Conservation (phyloP, 2,329 filamentous ascomycete species). For the Ophiobolus disseminans region DNA sequence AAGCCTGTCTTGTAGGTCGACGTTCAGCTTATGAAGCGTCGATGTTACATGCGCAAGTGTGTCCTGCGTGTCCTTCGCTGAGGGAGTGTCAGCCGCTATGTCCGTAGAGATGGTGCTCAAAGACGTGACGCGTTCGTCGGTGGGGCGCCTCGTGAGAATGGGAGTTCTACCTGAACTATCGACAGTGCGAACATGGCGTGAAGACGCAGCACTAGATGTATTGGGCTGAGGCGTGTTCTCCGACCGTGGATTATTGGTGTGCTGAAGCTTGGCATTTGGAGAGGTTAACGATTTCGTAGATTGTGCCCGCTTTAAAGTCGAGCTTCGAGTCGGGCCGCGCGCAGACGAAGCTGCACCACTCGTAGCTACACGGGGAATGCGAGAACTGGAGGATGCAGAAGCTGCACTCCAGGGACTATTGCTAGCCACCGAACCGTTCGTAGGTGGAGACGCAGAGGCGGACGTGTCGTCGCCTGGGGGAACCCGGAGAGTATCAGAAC, state of each 20-base stretch:
- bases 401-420: not conserved
- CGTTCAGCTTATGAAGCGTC: not conserved
- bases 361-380: constrained; percentile 33
- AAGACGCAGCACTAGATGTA: not conserved
- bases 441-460: constrained; percentile 8
- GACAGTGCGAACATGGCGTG: constrained; percentile 31
- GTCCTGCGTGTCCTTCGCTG: not conserved
- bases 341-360: constrained; percentile 1
- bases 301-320: constrained; percentile 25
- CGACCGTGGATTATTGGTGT: not conserved
- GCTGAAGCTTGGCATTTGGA: not conserved
- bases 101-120: not conserved
- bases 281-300: constrained; percentile 14
- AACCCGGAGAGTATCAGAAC: constrained; percentile 2
- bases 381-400: constrained; percentile 25
- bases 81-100: not conserved
- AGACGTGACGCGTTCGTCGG: not conserved
- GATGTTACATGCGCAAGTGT: not conserved
- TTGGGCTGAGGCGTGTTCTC: not conserved
- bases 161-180: constrained; percentile 29
- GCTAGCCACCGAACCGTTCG: constrained; percentile 11
- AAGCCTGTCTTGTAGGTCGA: not conserved
- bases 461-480: constrained; percentile 12
- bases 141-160: constrained; percentile 8
- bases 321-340: constrained; percentile 15